Conservation (phyloP, 176 grass and related monocot genomes). For the Avena sativa region DNA sequence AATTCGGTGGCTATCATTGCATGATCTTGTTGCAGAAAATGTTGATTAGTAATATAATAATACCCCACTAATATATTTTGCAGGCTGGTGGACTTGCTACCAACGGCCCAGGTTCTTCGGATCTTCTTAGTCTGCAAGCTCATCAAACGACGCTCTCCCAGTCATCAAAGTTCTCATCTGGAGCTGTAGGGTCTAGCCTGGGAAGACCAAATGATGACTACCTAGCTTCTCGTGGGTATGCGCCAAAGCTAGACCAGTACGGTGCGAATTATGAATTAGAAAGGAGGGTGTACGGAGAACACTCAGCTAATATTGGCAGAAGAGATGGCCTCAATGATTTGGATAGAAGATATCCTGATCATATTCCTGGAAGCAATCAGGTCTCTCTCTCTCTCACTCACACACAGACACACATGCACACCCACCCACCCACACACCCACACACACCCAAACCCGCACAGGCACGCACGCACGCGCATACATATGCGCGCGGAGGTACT, state of each 20-base stretch:
- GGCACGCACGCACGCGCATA: too few relatives aligned
- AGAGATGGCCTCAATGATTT: slow-evolving; percentile 63
- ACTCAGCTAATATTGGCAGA: slow-evolving; percentile 48
- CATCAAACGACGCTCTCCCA: slow-evolving; percentile 34
- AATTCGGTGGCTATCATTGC: neutral
- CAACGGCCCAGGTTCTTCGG: slow-evolving; percentile 59
- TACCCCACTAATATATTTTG: slow-evolving; percentile 20
- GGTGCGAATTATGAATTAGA: slow-evolving; percentile 61
- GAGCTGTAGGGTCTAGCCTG: slow-evolving; percentile 50
- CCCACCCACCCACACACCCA: too few relatives aligned
- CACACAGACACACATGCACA: neutral
- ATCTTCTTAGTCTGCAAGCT: slow-evolving; percentile 43
- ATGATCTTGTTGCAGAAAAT: slow-evolving; percentile 22
- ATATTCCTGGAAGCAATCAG: slow-evolving; percentile 48
- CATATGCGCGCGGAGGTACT: too few relatives aligned
- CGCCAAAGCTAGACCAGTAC: slow-evolving; percentile 53
- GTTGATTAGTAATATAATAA: neutral
- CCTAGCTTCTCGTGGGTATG: slow-evolving; percentile 53
- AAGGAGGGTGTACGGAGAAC: slow-evolving; percentile 60
- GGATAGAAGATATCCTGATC: slow-evolving; percentile 67
- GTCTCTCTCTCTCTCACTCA: neutral
- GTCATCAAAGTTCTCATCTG: slow-evolving; percentile 52
- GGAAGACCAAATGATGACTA: slow-evolving; percentile 64
- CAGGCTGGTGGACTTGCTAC: slow-evolving; percentile 57
- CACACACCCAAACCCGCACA: too few relatives aligned